A percentile compares a stretch with the other conserved stretches of the same genome.
Evolutionary conservation across 352 stramenopile species (phyloP).

Genomic region (Phytophthora pluvialis): DNA sequence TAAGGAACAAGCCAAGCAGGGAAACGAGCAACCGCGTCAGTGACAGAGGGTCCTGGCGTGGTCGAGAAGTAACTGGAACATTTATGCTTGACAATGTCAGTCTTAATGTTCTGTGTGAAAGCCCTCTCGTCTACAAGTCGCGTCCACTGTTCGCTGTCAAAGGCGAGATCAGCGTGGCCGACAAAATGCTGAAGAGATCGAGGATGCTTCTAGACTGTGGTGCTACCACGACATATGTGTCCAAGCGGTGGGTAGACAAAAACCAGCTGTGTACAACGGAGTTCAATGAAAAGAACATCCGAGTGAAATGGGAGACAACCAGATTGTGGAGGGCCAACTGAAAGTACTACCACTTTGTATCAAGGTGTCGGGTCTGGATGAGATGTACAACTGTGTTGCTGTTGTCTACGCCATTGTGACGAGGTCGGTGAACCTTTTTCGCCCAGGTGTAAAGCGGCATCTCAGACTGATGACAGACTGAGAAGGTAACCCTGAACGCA

Average conservation of each 20-base stretch:
- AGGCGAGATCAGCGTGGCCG: no score
- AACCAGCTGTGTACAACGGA: background rate
- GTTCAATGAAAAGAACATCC: constrained; percentile 10
- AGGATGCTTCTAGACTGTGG: no score
- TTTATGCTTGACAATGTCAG: constrained; percentile 7
- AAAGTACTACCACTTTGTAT: no score
- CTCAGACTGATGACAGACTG: background rate
- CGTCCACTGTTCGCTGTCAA: no score
- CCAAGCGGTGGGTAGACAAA: background rate
- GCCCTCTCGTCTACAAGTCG: constrained; percentile 9
- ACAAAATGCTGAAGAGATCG: no score
- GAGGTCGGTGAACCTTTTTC: background rate
- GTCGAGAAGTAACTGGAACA: constrained; percentile 5
- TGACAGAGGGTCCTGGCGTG: background rate
- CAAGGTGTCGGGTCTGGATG: no score
- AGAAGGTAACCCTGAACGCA: background rate
- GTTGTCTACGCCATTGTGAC: no score
- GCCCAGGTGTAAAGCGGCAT: background rate
- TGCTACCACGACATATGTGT: constrained; percentile 3
- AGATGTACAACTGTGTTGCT: background rate
- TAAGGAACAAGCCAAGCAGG: constrained; percentile 1
- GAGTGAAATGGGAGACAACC: constrained; percentile 4
- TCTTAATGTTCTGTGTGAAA: constrained; percentile 16
- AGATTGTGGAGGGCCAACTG: no score
- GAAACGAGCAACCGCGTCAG: no score